Evolutionary conservation across 2,329 filamentous ascomycete genomes (phyloP).

Genomic region (Grosmannia clavigera): DNA sequence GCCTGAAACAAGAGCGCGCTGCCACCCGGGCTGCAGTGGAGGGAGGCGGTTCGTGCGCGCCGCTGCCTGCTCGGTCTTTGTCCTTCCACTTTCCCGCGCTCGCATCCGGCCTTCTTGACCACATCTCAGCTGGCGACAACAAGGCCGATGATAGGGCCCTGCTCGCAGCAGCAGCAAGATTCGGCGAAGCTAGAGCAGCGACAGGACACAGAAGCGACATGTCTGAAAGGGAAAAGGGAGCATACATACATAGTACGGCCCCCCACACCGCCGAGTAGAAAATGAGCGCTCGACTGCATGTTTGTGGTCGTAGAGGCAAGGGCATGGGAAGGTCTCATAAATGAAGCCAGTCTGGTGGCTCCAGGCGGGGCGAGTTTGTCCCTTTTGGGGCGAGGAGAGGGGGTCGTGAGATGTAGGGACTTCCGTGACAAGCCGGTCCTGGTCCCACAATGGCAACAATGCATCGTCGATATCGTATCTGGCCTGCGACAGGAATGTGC

Average conservation of each 20-base stretch:
- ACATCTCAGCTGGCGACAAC: no score
- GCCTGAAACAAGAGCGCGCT: not conserved
- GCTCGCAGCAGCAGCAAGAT: no score
- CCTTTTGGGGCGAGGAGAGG: not conserved
- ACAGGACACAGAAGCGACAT: no score
- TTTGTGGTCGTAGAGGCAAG: not conserved
- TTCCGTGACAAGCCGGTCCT: not conserved
- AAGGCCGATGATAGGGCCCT: no score
- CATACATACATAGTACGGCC: not conserved
- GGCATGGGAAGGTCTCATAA: not conserved
- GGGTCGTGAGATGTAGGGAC: not conserved
- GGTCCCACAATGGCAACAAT: not conserved
- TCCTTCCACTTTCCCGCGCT: not conserved
- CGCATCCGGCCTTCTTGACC: no score
- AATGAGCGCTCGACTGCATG: not conserved
- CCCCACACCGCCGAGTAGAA: not conserved
- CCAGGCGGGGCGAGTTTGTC: not conserved
- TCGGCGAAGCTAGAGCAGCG: no score
- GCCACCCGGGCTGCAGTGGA: no score
- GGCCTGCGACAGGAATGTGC: not conserved
- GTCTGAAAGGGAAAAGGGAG: no score
- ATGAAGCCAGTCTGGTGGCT: not conserved
- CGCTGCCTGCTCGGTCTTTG: not conserved
- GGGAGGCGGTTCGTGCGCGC: not conserved
- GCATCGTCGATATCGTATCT: not conserved